Conservation (phyloP, 495 filamentous ascomycete genomes). For the Talaromyces wortmannii region DNA sequence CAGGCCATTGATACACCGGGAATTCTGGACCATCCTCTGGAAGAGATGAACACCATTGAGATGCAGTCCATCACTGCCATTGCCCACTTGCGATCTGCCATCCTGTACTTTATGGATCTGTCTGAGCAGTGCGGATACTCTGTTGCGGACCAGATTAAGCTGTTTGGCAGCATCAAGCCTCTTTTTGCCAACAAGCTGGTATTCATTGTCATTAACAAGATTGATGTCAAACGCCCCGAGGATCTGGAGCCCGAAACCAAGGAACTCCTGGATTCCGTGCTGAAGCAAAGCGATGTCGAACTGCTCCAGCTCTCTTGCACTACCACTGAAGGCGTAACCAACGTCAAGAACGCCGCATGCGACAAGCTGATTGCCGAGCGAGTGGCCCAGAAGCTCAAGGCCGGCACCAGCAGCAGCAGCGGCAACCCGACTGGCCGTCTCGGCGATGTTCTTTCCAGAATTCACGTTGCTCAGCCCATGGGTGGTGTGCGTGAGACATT, state of each 20-base stretch:
- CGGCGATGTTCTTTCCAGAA: conserved; percentile 82
- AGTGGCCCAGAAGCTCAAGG: conserved; percentile 92
- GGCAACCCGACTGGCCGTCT: conserved; percentile 70
- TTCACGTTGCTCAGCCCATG: conserved; percentile 91
- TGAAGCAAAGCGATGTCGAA: conserved; percentile 83
- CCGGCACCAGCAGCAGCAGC: conserved; percentile 64
- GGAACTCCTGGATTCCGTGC: conserved; percentile 66
- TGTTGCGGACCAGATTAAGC: conserved; percentile 79
- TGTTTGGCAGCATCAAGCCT: conserved; percentile 93
- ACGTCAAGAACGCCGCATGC: conserved; percentile 91
- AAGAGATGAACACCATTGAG: conserved; percentile 99
- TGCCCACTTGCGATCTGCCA: conserved; percentile 88
- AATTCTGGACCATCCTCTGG: conserved; percentile 93
- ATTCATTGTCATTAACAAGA: conserved; percentile 97
- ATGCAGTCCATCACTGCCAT: conserved; percentile 98
- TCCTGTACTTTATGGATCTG: conserved; percentile 97
- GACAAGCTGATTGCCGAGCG: conserved; percentile 87
- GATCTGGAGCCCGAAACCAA: conserved; percentile 79
- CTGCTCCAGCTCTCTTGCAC: conserved; percentile 88
- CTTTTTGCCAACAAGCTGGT: conserved; percentile 96
- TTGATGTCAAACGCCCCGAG: conserved; percentile 81
- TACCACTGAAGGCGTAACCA: conserved; percentile 87
- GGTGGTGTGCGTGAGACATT: conserved; percentile 73
- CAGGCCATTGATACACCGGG: conserved; percentile 87
- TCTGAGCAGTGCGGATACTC: conserved; percentile 97